Evolutionary conservation across 2,329 filamentous ascomycete species (phyloP).

Genomic region (Hypoxylon rubiginosum): DNA sequence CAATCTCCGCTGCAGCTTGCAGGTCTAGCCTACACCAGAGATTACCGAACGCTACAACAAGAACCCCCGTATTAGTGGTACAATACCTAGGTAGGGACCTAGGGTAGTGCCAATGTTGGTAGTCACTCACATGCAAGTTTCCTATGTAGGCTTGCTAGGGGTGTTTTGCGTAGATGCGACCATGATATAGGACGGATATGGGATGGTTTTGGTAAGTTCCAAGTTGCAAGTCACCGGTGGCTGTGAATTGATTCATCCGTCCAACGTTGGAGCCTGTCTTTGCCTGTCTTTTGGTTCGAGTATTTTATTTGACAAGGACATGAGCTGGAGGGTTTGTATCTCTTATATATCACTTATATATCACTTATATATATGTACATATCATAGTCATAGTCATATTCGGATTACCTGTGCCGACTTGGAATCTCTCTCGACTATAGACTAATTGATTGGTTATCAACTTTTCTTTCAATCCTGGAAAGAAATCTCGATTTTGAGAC

Average conservation of each 20-base stretch:
- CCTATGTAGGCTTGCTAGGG: constrained; percentile 5
- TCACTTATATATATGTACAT: too few relatives aligned
- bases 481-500: constrained; percentile 37
- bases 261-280: neutral
- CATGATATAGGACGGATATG: neutral
- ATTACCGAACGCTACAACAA: constrained; percentile 29
- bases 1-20: constrained; percentile 35
- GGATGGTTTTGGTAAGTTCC: neutral
- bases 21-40: constrained; percentile 26
- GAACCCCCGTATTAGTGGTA: constrained; percentile 3
- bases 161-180: constrained; percentile 8
- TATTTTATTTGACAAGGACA: neutral
- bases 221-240: neutral
- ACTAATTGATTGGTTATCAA: constrained; percentile 29
- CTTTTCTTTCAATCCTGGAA: constrained; percentile 8
- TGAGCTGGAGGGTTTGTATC: too few relatives aligned
- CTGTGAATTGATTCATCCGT: neutral
- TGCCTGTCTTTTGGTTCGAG: neutral
- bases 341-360: too few relatives aligned
- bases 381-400: neutral
- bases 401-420: constrained; percentile 4
- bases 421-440: constrained; percentile 1
- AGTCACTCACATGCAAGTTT: constrained; percentile 31
- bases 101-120: constrained; percentile 6
- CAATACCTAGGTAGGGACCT: too few relatives aligned